A percentile compares a stretch with the other conserved stretches of the same genome.
phyloP scores from a whole-genome alignment of 306 rosid species.

The Potentilla sterilis region DNA sequence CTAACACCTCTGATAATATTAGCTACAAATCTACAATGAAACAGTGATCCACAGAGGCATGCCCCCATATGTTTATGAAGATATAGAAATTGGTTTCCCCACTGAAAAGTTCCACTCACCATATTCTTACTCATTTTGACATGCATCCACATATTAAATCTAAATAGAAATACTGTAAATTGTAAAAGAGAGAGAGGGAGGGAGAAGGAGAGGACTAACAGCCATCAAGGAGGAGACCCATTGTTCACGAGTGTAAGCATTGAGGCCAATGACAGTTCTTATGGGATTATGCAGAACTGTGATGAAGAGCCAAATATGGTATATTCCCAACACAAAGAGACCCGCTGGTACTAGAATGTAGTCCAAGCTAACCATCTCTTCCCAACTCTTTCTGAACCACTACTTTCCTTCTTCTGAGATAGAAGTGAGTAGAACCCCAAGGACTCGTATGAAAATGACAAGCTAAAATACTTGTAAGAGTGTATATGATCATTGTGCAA shows the following conservation, averaged over 20 bases:
- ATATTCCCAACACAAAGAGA: constrained; percentile 42
- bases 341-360: constrained; percentile 59
- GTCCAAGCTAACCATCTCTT: constrained; percentile 34
- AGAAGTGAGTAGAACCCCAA: constrained; percentile 5
- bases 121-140: background rate
- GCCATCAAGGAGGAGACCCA: constrained; percentile 77
- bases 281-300: constrained; percentile 42
- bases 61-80: background rate
- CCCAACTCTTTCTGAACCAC: background rate
- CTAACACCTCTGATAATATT: background rate
- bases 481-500: background rate
- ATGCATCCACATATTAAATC: background rate
- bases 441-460: background rate
- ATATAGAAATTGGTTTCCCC: background rate
- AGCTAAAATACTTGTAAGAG: background rate
- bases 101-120: background rate
- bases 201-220: constrained; percentile 41
- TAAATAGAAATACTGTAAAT: background rate
- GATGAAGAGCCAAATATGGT: constrained; percentile 67
- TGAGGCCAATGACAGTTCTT: constrained; percentile 74
- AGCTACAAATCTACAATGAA: background rate
- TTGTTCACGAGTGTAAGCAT: constrained; percentile 62
- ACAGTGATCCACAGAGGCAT: background rate
- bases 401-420: background rate
- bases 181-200: background rate